Percentiles rank a stretch among this genome's conserved stretches.
phyloP scores from a whole-genome alignment of 2,329 filamentous ascomycete genomes.

The Fusarium longipes region DNA sequence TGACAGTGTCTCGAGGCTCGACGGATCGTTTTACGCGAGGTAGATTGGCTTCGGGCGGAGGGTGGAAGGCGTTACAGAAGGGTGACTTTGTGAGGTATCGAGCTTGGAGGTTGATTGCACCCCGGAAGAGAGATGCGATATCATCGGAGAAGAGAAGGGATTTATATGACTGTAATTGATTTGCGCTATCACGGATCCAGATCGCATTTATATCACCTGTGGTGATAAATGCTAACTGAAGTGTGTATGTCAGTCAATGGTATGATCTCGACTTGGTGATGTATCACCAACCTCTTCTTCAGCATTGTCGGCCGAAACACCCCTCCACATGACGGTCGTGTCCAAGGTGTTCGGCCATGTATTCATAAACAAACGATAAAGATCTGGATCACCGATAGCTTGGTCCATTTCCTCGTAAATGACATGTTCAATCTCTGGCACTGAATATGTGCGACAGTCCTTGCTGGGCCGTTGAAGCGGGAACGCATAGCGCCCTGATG shows the following conservation, averaged over 20 bases:
- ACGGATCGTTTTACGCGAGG: conserved; percentile 38
- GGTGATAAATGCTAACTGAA: conserved; percentile 78
- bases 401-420: conserved; percentile 73
- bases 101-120: conserved; percentile 80
- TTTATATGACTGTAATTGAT: conserved; percentile 81
- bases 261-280: not conserved
- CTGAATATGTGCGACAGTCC: conserved; percentile 84
- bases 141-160: conserved; percentile 64
- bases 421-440: conserved; percentile 78
- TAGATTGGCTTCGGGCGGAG: conserved; percentile 74
- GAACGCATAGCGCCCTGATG: conserved; percentile 78
- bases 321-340: conserved; percentile 77
- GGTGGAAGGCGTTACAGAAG: conserved; percentile 95
- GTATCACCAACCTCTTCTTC: conserved; percentile 64
- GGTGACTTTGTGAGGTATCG: conserved; percentile 77
- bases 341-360: conserved; percentile 80
- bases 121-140: conserved; percentile 76
- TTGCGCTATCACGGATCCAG: conserved; percentile 90
- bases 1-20: conserved; percentile 63
- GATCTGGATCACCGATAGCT: conserved; percentile 79
- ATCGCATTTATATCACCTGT: conserved; percentile 93
- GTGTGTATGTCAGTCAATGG: conserved; percentile 1
- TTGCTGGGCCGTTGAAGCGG: conserved; percentile 82
- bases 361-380: conserved; percentile 77
- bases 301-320: conserved; percentile 64